phyloP scores from a whole-genome alignment of 495 filamentous ascomycete species.

The Penicillium ochrochloron region DNA sequence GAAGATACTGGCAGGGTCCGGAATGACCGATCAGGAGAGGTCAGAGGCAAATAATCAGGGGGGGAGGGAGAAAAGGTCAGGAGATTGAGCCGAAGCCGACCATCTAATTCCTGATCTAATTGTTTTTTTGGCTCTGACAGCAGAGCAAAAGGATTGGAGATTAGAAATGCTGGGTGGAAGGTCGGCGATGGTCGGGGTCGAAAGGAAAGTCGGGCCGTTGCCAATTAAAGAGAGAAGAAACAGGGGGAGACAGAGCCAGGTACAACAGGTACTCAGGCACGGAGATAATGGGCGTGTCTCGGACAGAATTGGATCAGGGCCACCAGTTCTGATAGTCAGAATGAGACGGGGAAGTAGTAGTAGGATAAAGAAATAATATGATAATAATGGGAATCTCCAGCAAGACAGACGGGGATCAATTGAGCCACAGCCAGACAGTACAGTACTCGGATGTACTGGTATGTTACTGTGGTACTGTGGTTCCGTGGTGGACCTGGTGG shows the following conservation, averaged over 20 bases:
- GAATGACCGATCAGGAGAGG: slow-evolving; percentile 20
- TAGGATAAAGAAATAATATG: no score
- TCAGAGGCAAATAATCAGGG: background rate
- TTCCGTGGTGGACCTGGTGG: no score
- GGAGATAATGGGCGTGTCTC: background rate
- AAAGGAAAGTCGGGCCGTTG: background rate
- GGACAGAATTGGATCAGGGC: background rate
- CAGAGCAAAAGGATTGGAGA: background rate
- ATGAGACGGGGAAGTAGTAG: background rate
- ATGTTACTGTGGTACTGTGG: background rate
- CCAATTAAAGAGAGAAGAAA: slow-evolving; percentile 3
- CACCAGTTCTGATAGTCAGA: background rate
- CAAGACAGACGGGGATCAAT: background rate
- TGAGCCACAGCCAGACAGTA: background rate
- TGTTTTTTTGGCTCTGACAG: background rate
- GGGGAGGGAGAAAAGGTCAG: background rate
- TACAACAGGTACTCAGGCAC: background rate
- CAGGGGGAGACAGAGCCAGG: background rate
- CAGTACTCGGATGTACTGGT: background rate
- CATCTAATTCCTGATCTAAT: slow-evolving; percentile 1
- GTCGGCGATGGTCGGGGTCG: slow-evolving; percentile 10
- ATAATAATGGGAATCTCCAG: no score
- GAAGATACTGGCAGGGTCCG: slow-evolving; percentile 18
- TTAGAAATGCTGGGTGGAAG: slow-evolving; percentile 8
- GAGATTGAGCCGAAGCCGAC: slow-evolving; percentile 9